These are phyloP conservation scores for Erysimum pusillum DNA, from an alignment of 441 rosid genomes.

Conservation along the genomic window DNA sequence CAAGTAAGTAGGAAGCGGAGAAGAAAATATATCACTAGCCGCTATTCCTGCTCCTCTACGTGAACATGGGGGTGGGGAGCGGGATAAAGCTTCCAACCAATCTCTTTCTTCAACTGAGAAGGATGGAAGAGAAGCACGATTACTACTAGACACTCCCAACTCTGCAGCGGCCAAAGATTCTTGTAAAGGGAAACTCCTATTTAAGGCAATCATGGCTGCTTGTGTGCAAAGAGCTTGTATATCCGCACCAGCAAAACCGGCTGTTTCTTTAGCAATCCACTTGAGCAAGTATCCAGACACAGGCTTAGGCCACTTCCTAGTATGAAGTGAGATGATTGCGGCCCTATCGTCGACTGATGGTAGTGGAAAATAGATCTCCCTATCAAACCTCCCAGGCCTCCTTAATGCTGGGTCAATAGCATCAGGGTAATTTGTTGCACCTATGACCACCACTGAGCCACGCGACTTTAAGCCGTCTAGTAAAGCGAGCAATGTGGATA, in stretches of 20 bases:
- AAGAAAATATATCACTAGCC: slow-evolving; percentile 78
- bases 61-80: slow-evolving; percentile 94
- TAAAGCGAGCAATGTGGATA: slow-evolving; percentile 94
- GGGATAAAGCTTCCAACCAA: slow-evolving; percentile 95
- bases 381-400: slow-evolving; percentile 98
- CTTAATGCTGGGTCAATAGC: slow-evolving; percentile 98
- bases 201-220: slow-evolving; percentile 89
- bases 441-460: slow-evolving; percentile 99
- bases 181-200: slow-evolving; percentile 95
- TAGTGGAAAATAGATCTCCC: slow-evolving; percentile 95
- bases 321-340: slow-evolving; percentile 94
- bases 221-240: slow-evolving; percentile 98
- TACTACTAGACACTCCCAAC: slow-evolving; percentile 56
- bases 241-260: slow-evolving; percentile 99
- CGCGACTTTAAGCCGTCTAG: slow-evolving; percentile 97
- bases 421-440: slow-evolving; percentile 99
- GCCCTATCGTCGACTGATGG: slow-evolving; percentile 91
- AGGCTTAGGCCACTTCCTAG: slow-evolving; percentile 94
- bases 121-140: slow-evolving; percentile 77
- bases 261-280: slow-evolving; percentile 89
- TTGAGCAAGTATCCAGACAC: slow-evolving; percentile 81
- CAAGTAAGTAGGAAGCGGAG: slow-evolving; percentile 86
- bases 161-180: slow-evolving; percentile 80
- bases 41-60: slow-evolving; percentile 97
- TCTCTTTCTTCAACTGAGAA: slow-evolving; percentile 92